Percentiles rank a stretch among this genome's conserved stretches.
Conservation (phyloP, 2,329 filamentous ascomycete species). For the Ampelomyces quisqualis region DNA sequence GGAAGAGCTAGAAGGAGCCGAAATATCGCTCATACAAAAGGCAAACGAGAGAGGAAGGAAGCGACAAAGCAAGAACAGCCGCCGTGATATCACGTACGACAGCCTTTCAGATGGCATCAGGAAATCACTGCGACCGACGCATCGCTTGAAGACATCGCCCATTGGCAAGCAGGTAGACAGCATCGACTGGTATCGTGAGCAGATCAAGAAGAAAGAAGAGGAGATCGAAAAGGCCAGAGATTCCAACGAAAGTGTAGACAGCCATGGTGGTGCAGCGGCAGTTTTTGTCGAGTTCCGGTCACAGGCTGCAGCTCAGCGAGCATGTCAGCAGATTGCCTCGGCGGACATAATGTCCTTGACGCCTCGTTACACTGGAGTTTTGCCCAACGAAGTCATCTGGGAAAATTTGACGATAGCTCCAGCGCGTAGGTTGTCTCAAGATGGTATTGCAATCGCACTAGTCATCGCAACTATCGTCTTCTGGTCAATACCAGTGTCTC, state of each 20-base stretch:
- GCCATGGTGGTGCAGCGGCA: conserved; percentile 65
- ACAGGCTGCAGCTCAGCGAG: conserved; percentile 80
- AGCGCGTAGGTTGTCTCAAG: conserved; percentile 85
- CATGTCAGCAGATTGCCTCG: conserved; percentile 64
- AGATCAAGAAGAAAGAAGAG: conserved; percentile 73
- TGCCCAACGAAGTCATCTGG: conserved; percentile 74
- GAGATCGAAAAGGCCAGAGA: conserved; percentile 68
- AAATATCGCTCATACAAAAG: conserved; percentile 78
- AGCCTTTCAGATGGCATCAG: conserved; percentile 58
- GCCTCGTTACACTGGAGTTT: neutral
- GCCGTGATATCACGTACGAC: conserved; percentile 52
- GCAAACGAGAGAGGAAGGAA: conserved; percentile 75
- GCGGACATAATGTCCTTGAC: conserved; percentile 48
- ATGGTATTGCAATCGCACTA: conserved; percentile 68
- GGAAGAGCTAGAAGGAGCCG: conserved; percentile 79
- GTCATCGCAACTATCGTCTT: conserved; percentile 80
- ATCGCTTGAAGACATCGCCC: conserved; percentile 47
- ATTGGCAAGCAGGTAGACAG: conserved; percentile 90
- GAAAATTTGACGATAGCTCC: conserved; percentile 71
- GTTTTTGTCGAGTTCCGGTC: conserved; percentile 89
- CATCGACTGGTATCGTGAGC: conserved; percentile 81
- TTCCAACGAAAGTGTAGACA: conserved; percentile 59
- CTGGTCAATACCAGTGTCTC: conserved; percentile 74
- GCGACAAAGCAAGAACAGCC: conserved; percentile 53
- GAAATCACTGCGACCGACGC: conserved; percentile 57